Evolutionary conservation across 441 rosid genomes (phyloP).

Genomic region (Gossypium schwendimanii): DNA sequence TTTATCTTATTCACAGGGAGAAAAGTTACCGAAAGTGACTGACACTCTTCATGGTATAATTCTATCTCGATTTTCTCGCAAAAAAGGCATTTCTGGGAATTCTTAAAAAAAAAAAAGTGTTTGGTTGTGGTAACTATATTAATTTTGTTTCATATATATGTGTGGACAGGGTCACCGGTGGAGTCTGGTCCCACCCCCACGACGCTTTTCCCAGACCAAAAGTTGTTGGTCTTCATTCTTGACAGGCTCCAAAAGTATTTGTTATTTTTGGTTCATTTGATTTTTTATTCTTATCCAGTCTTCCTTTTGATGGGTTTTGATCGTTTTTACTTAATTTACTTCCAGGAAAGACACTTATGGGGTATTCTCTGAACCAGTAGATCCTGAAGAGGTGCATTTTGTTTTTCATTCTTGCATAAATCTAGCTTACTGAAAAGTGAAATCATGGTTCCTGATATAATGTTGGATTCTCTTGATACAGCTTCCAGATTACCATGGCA

Average conservation of each 20-base stretch:
- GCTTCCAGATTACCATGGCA: slow-evolving; percentile 88
- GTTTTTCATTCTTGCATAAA: slow-evolving; percentile 8
- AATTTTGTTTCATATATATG: slow-evolving; percentile 29
- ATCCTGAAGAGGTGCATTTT: slow-evolving; percentile 71
- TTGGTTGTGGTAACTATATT: slow-evolving; percentile 15
- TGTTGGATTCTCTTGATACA: slow-evolving; percentile 28
- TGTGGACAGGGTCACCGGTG: slow-evolving; percentile 58
- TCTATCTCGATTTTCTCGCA: slow-evolving; percentile 23
- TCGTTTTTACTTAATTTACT: slow-evolving; percentile 17
- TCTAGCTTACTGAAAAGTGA: neutral
- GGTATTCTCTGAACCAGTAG: slow-evolving; percentile 87
- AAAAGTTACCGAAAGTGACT: slow-evolving; percentile 65
- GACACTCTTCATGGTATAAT: slow-evolving; percentile 57
- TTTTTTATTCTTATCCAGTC: slow-evolving; percentile 9
- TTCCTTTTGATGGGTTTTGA: slow-evolving; percentile 20
- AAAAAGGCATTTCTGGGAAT: slow-evolving; percentile 27
- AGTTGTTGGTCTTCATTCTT: slow-evolving; percentile 75
- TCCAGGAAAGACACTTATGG: slow-evolving; percentile 90
- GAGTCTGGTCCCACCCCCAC: slow-evolving; percentile 69
- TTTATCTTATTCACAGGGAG: slow-evolving; percentile 49
- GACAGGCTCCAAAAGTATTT: slow-evolving; percentile 95
- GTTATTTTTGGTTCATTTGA: slow-evolving; percentile 21
- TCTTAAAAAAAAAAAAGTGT: slow-evolving; percentile 15
- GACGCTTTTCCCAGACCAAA: slow-evolving; percentile 82
- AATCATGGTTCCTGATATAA: slow-evolving; percentile 7